Evolutionary conservation across 495 filamentous ascomycete genomes (phyloP), one percentile per base, ranked within the genome.

Genomic region (Lasiosphaeria ovina): DNA sequence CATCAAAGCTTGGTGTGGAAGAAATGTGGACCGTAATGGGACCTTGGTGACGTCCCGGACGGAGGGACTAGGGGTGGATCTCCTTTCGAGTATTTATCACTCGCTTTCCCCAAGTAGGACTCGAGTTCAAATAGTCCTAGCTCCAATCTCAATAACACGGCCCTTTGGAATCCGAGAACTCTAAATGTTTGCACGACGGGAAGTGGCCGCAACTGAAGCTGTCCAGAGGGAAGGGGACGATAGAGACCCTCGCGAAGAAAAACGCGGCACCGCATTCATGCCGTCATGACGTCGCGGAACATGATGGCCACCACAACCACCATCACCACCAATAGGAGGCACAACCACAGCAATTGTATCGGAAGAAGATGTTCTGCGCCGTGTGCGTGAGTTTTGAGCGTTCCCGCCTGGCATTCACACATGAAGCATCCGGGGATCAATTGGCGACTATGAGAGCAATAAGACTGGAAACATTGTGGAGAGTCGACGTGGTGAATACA

Each of bases 261-360:
- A 24, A 24, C 38, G 38, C 38, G 8, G 14, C 38, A 14, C 14
- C 38, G 14, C 38, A 42, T 8, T 42, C 8, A 42, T 9, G 38
- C 14, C 14, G 38, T 42, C 38, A 42, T 42, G 38, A 8, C 3
- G 38, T 1, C 14, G 3, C 14, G 3, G 14, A 42, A 42, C 38
- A 42, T 14, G 8, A 42, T 24, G 24, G 24, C 42, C 55, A n/a
- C 51, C 16, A 53, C 51, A 53, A 35, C n/a, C 51, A 32, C 51
- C 10, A 16, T 53, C 51, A 31, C n/a, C 53, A 55, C 53, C 53
- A 55, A 14, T 55, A 33, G 53, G 36, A 42, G 12, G 31, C 32
- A 24, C 3, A 34, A 8, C 53, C 12, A 32, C 4, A 44, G 5
- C 10, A 35, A 55, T 55, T 38, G 16, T 55, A 7, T 55, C 53